Conservation (phyloP, 1,284 basidiomycete genomes). For the Quambalaria eucalypti region DNA sequence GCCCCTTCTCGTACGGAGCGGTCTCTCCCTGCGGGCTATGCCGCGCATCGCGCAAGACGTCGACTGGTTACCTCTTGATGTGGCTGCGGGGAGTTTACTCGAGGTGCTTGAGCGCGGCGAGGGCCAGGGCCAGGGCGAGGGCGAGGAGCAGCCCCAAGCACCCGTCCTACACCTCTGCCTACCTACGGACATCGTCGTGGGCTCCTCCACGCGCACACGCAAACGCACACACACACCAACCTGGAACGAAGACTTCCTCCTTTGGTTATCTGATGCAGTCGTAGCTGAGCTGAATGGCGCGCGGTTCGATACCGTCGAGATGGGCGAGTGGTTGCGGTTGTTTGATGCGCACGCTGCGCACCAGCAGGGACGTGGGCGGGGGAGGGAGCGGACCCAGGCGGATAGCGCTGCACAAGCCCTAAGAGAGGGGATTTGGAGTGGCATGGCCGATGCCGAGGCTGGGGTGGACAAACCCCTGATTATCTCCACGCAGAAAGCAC, state of each 20-base stretch:
- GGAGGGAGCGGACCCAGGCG: constrained; percentile 65
- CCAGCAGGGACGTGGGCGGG: constrained; percentile 24
- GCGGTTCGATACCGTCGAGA: too few relatives aligned
- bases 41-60: constrained; percentile 51
- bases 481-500: background rate
- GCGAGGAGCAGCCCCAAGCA: background rate
- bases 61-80: constrained; percentile 58
- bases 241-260: constrained; percentile 53
- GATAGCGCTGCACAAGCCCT: constrained; percentile 55
- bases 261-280: constrained; percentile 51
- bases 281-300: too few relatives aligned
- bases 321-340: too few relatives aligned
- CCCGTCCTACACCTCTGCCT: constrained; percentile 11
- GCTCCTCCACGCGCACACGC: too few relatives aligned
- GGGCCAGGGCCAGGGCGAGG: constrained; percentile 8
- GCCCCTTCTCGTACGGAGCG: constrained; percentile 49
- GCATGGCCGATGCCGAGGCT: background rate
- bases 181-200: constrained; percentile 7
- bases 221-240: background rate
- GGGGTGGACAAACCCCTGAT: background rate
- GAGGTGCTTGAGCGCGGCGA: constrained; percentile 49
- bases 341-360: background rate
- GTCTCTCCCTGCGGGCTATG: constrained; percentile 51
- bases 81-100: constrained; percentile 53
- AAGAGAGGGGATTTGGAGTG: constrained; percentile 7